Evolutionary conservation across 257 asterid genomes (phyloP).

Genomic region (Fraxinus quadrangulata): DNA sequence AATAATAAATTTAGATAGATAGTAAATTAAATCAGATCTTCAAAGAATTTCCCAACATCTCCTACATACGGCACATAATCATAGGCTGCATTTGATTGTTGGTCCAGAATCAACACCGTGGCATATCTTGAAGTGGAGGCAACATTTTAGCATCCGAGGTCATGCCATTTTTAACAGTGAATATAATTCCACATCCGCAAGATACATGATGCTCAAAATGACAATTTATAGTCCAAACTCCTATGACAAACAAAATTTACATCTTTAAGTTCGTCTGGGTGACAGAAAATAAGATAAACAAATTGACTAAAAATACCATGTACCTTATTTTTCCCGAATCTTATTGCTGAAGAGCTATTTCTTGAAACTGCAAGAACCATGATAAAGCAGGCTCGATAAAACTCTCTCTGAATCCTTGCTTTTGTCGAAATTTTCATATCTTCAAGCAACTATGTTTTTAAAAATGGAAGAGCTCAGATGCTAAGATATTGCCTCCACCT

Average conservation of each 20-base stretch:
- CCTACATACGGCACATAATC: too few species aligned
- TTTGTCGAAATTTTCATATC: constrained; percentile 31
- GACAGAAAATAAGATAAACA: too few species aligned
- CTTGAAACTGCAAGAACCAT: background rate
- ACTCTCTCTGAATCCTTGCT: too few species aligned
- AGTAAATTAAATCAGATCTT: background rate
- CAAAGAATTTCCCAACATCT: background rate
- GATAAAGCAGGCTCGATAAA: too few species aligned
- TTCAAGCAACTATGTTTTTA: constrained; percentile 23
- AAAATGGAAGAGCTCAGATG: constrained; percentile 27
- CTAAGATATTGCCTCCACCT: constrained; percentile 49
- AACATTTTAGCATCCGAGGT: constrained; percentile 19
- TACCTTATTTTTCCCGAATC: background rate
- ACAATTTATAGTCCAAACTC: constrained; percentile 53
- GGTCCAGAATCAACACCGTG: constrained; percentile 32
- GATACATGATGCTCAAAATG: constrained; percentile 37
- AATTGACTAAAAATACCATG: too few species aligned
- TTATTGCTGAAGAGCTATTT: background rate
- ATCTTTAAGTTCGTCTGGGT: background rate
- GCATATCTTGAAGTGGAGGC: constrained; percentile 50
- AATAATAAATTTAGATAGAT: too few species aligned
- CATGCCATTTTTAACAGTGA: constrained; percentile 39
- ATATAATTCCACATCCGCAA: constrained; percentile 39
- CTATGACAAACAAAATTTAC: constrained; percentile 19
- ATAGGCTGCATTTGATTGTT: too few species aligned